Percentiles rank a stretch among this genome's conserved stretches.
These are phyloP conservation scores for Ramularia endophylla DNA, from an alignment of 2,329 filamentous ascomycete species.

Conservation along the genomic window DNA sequence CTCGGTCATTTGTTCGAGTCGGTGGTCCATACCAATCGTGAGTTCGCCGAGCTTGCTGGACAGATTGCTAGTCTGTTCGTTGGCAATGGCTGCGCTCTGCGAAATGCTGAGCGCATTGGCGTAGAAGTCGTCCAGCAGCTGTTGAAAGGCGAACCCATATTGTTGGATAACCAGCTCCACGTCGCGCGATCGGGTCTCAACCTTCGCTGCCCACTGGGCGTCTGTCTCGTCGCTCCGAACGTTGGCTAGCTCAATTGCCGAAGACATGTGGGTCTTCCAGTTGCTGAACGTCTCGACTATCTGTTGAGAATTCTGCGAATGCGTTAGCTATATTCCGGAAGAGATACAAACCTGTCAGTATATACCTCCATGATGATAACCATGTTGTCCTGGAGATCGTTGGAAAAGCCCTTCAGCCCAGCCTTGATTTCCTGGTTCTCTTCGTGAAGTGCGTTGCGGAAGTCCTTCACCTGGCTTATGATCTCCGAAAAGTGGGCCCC, in stretches of 20 bases:
- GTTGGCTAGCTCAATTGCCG: constrained; percentile 2
- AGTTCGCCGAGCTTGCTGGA: constrained; percentile 3
- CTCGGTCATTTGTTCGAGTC: constrained; percentile 3
- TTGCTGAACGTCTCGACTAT: constrained; percentile 1
- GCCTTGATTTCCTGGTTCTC: constrained; percentile 11
- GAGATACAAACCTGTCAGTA: too few species aligned
- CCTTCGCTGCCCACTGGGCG: constrained; percentile 1
- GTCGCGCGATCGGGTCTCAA: too few species aligned
- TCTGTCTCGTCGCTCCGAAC: constrained; percentile 1
- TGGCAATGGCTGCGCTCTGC: constrained; percentile 4
- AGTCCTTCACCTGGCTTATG: constrained; percentile 8
- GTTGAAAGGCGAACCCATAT: constrained; percentile 3
- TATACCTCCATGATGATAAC: neutral
- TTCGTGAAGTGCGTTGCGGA: constrained; percentile 12
- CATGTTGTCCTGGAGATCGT: constrained; percentile 4
- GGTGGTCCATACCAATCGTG: constrained; percentile 1
- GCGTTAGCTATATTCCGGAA: too few species aligned
- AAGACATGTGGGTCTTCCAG: constrained; percentile 1
- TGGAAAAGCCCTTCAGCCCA: constrained; percentile 3
- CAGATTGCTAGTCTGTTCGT: constrained; percentile 1
- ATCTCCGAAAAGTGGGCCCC: constrained; percentile 11
- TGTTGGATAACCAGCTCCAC: constrained; percentile 2
- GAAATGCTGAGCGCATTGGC: constrained; percentile 1
- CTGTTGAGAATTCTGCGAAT: constrained; percentile 2
- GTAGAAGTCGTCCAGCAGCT: constrained; percentile 3